These are phyloP conservation scores for Emergomyces africanus DNA, from an alignment of 2,329 filamentous ascomycete species.

Conservation along the genomic window DNA sequence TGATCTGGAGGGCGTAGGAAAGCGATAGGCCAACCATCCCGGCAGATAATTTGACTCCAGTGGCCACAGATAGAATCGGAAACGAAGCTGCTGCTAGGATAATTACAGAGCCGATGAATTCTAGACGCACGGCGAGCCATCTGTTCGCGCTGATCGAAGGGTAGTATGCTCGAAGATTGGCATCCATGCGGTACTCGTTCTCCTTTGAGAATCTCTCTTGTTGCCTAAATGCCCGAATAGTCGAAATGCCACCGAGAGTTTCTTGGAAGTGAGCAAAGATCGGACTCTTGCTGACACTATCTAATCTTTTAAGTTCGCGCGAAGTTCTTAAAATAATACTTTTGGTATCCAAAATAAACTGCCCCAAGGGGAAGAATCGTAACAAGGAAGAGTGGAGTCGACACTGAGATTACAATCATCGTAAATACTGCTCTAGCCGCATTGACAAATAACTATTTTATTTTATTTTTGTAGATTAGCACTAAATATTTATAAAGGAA, in stretches of 20 bases:
- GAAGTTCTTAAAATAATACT: constrained; percentile 95
- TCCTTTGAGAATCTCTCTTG: constrained; percentile 77
- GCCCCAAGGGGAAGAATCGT: constrained; percentile 69
- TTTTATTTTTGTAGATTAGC: constrained; percentile 11
- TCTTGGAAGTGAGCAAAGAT: constrained; percentile 99
- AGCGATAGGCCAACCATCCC: constrained; percentile 85
- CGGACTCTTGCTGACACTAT: constrained; percentile 88
- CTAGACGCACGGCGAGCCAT: constrained; percentile 88
- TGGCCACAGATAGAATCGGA: constrained; percentile 65
- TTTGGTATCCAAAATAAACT: constrained; percentile 85
- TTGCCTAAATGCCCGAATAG: constrained; percentile 89
- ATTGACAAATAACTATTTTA: constrained; percentile 54
- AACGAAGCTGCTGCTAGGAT: constrained; percentile 79
- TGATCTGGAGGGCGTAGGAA: constrained; percentile 96
- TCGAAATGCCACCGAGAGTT: constrained; percentile 83
- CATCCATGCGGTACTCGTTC: constrained; percentile 95
- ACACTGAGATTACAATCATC: constrained; percentile 66
- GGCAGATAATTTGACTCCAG: constrained; percentile 48
- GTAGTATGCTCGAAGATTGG: constrained; percentile 88
- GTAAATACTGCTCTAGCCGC: constrained; percentile 67
- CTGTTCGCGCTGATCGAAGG: constrained; percentile 88
- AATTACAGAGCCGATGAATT: constrained; percentile 90
- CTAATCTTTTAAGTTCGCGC: constrained; percentile 86
- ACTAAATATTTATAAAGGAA: background rate
- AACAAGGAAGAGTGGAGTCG: constrained; percentile 67